phyloP scores from a whole-genome alignment of 2,329 filamentous ascomycete species.

The Myriosclerotinia duriaeana region DNA sequence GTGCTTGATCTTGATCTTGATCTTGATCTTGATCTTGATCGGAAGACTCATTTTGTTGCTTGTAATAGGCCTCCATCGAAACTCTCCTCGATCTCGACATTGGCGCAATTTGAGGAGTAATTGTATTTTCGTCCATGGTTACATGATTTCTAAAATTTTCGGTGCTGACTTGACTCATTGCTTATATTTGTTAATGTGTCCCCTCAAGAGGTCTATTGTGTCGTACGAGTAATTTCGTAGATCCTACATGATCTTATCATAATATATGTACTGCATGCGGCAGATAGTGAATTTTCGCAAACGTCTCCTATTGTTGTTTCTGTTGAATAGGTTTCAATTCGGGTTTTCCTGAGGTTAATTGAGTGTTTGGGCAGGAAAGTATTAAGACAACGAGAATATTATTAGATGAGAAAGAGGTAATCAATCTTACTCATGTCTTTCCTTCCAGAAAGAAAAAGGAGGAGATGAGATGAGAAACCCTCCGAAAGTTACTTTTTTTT shows the following conservation, averaged over 20 bases:
- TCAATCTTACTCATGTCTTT: constrained; percentile 9
- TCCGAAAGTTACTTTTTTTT: not conserved
- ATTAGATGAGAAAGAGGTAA: not conserved
- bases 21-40: constrained; percentile 12
- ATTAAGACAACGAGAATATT: constrained; percentile 3
- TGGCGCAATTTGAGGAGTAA: not conserved
- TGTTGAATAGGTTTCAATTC: constrained; percentile 6
- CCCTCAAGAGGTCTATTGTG: constrained; percentile 1
- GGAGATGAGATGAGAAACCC: not conserved
- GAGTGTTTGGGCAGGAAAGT: not conserved
- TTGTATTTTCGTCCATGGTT: constrained; percentile 20
- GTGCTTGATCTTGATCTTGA: constrained; percentile 3
- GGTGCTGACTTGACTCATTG: constrained; percentile 12
- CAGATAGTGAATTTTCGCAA: constrained; percentile 1
- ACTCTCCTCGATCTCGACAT: constrained; percentile 6
- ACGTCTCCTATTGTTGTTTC: constrained; percentile 8
- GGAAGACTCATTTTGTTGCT: constrained; percentile 15
- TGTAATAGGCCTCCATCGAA: constrained; percentile 20
- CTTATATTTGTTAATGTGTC: constrained; percentile 10
- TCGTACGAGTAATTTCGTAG: not conserved
- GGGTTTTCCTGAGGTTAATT: constrained; percentile 4
- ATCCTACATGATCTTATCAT: constrained; percentile 15
- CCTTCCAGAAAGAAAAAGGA: not conserved
- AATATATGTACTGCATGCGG: constrained; percentile 13
- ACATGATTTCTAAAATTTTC: constrained; percentile 17